Evolutionary conservation across 768 basidiomycete genomes (phyloP).

Genomic region (Leccinum subtestaceum): DNA sequence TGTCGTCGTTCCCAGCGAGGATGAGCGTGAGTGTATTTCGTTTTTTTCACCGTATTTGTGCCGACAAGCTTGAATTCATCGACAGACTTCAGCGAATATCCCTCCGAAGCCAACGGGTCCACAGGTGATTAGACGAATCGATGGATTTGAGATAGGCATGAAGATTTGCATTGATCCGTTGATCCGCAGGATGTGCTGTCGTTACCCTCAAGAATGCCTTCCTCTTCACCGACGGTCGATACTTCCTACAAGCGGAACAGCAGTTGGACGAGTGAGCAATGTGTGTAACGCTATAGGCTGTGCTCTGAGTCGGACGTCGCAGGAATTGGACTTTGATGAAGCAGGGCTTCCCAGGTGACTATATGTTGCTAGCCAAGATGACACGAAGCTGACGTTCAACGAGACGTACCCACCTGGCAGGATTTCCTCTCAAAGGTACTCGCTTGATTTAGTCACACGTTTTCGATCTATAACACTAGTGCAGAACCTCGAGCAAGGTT

Average conservation of each 20-base stretch:
- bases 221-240: constrained; percentile 93
- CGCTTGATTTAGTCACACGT: background rate
- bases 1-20: constrained; percentile 85
- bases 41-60: background rate
- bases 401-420: constrained; percentile 89
- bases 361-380: constrained; percentile 5
- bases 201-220: constrained; percentile 68
- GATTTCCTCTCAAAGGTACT: constrained; percentile 74
- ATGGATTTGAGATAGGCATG: background rate
- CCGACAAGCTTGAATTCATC: background rate
- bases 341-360: constrained; percentile 74
- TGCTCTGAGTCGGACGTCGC: constrained; percentile 4
- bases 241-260: constrained; percentile 88
- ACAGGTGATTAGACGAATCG: constrained; percentile 56
- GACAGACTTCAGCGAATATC: constrained; percentile 85
- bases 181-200: constrained; percentile 65
- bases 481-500: constrained; percentile 59
- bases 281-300: background rate
- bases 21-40: constrained; percentile 66
- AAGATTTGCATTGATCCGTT: constrained; percentile 2
- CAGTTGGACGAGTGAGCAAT: constrained; percentile 74
- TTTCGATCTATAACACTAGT: background rate
- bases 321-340: constrained; percentile 96
- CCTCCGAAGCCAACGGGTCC: constrained; percentile 82
- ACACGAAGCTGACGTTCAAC: constrained; percentile 11